Base-by-base conservation (phyloP, 2,329 filamentous ascomycete species). In the Penicillium olsonii region DNA sequence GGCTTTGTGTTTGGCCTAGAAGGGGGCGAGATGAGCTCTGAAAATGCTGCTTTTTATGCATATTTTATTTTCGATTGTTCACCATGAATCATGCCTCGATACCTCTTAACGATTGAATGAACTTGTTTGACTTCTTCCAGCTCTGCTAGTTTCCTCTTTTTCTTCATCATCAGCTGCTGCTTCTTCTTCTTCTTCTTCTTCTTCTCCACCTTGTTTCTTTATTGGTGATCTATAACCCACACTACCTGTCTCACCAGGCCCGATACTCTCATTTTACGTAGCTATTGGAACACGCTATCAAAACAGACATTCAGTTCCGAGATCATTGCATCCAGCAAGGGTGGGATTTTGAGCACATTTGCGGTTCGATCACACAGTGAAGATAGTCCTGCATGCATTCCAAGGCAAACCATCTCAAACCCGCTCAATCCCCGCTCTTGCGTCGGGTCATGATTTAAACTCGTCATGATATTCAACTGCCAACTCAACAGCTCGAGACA, bases 1-100 rank as follows among this genome's bases (percentile, higher is more conserved):
- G 55, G 9, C 52, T 75, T 12, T 75, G 72, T 54, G 46, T 62
- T 7, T 63, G 63, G 65, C 50, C 52, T 29, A 31, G 37, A 35
- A n/a, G n/a, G n/a, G 37, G 50, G 17, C 37, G 47, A 3, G 18
- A 45, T 14, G n/a, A 24, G 1, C 22, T 50, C 10, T 45, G 15
- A 45, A 11, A 20, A 35, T 6, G 27, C 14, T 8, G 11, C 17
- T 17, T 15, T 24, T 2, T 20, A n/a, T 14, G n/a, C n/a, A 22
- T 17, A 10, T n/a, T 17, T n/a, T 17, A 33, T 18, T 37, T 37
- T n/a, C n/a, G n/a, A 26, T 15, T 7, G 18, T 12, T 43, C 17
- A 10, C 17, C 18, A 35, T 10, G n/a, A 18, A 18, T 35, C 9
- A 35, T 35, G 15, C 33, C 15, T 31, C 10, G n/a, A 35, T 35